Base-by-base conservation (phyloP, 805 yeast species). In the Spathaspora passalidarum region DNA sequence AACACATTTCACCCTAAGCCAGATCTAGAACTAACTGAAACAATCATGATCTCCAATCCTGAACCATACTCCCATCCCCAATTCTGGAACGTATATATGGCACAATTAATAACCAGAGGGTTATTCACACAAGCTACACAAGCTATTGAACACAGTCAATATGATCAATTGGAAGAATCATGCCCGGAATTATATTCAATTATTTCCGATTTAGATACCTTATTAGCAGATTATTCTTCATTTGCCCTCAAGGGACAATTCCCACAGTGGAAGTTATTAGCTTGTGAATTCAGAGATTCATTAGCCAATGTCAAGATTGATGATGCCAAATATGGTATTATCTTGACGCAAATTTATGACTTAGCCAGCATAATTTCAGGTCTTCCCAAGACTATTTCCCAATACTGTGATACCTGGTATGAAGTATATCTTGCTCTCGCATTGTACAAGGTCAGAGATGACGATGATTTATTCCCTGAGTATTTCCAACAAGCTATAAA, bases 1-100 rank as follows among this genome's bases (percentile, higher is more conserved):
- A 86, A 86, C 56, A 72, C 80, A 46, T 81, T 84, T 23, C 88
- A 85, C 57, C 81, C 84, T 4, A 78, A 79, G 52, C 91, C 91
- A 1, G 80, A 75, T 47, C 69, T 69, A 16, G 78, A 73, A 21
- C 61, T 77, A 25, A 68, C 78, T 3, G 76, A 79, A 43, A 69
- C 62, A 38, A 76, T 76, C 8, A 67, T 72, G 73, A 62, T 75
- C 54, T 57, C 59, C 25, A 65, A 62, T 17, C 76, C 72, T 1
- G 65, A 59, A 39, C 82, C 81, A 7, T 78, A 71, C 57, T 56
- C 57, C 45, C 81, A 74, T 52, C 70, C 78, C 2, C 65, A 65
- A 36, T 86, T 86, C 54, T 86, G 90, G 89, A 76, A 69, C n/a
- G 59, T 70, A 22, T 76, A 80, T 47, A 48, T 86, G 32, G 76